Evolutionary conservation across 2,329 filamentous ascomycete species (phyloP), one percentile per base, ranked within the genome.

Genomic region (Aspergillus sp.): DNA sequence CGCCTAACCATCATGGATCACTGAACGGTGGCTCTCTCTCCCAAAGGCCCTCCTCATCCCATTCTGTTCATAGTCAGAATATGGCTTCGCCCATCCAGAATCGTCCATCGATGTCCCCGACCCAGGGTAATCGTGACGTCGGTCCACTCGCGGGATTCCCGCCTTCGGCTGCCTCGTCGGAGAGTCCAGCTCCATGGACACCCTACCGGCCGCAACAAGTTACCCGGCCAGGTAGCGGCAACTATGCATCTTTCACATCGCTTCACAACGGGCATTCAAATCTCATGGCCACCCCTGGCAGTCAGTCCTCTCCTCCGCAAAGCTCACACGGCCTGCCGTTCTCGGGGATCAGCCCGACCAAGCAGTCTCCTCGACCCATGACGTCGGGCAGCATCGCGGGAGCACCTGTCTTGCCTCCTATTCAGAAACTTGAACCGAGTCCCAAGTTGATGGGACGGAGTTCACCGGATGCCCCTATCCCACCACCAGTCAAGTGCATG

Each of bases 61-160:
- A 80, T 56, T 77, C 77, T 24, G 63, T 66, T 6, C 71, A 73
- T 49, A 73, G 69, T 52, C 71, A 68, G 36, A 65, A 51, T 24
- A 66, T 72, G 36, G 68, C 71, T 14, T 79, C 78, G 7, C 77
- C 78, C 18, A 74, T 80, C 20, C 73, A 80, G 51, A 80, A 79
- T 57, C 76, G 74, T 14, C 78, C 79, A 1, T 77, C 78, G 1
- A 79, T 81, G 73, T 81, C 80, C 20, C 79, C 80, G 22, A 78
- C 82, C 57, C 68, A 83, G 73, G 74, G 82, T 57, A 73, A 84
- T 69, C 69, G 79, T 71, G 74, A 84, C 67, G 69, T 80, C 50
- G 78, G 78, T 4, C 77, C 75, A 54, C 70, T 81, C 49, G 78
- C 77, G 20, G 78, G 78, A 9, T 76, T 80, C 47, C 77, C 75